A percentile compares a stretch with the other conserved stretches of the same genome.
Evolutionary conservation across 177 flowering plant genomes (phyloP).

Genomic region (Vitis hybrid): DNA sequence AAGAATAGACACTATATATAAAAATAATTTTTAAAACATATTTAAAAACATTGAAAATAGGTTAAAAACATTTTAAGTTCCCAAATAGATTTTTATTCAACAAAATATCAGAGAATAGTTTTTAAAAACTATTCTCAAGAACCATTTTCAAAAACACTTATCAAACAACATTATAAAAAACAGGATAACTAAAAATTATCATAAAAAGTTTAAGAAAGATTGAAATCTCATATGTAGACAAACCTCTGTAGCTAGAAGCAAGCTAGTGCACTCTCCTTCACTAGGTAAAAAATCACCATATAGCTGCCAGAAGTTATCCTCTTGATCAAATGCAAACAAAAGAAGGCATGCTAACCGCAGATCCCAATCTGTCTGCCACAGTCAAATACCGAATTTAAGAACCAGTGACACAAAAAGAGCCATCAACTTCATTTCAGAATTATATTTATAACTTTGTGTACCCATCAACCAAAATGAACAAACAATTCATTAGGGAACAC

Average conservation of each 20-base stretch:
- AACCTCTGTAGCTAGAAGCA: constrained; percentile 93
- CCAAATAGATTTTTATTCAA: no score
- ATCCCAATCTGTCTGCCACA: constrained; percentile 97
- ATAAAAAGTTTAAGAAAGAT: background rate
- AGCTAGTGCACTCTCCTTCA: constrained; percentile 81
- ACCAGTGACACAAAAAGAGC: background rate
- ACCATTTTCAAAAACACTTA: no score
- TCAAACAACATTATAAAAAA: no score
- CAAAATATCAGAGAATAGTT: no score
- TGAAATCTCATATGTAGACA: constrained; percentile 6
- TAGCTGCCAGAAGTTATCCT: constrained; percentile 91
- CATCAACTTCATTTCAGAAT: no score
- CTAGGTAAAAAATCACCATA: constrained; percentile 94
- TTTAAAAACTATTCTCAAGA: no score
- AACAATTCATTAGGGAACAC: background rate
- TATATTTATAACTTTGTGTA: background rate
- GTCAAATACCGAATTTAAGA: constrained; percentile 12
- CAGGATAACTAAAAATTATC: background rate
- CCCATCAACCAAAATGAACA: constrained; percentile 2
- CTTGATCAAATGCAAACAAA: constrained; percentile 75
- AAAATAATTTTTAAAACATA: no score
- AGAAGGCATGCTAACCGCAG: constrained; percentile 95
- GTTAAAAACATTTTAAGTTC: no score
- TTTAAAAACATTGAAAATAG: no score
- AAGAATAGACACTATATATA: no score